phyloP scores from a whole-genome alignment of 345 rosid species.

The Aquilaria malaccensis region DNA sequence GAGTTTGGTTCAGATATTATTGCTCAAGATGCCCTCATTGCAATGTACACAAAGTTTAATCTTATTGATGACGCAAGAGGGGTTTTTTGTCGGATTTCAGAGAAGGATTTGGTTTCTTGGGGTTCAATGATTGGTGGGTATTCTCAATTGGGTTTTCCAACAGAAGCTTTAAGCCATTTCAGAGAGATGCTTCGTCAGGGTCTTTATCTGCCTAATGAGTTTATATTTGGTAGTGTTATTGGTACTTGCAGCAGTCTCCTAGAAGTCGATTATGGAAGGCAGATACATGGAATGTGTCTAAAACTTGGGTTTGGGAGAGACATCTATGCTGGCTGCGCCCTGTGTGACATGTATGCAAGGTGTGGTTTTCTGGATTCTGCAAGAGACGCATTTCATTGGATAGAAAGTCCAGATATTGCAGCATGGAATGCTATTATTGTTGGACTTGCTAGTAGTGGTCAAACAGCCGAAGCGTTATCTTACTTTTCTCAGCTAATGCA shows the following conservation, averaged over 20 bases:
- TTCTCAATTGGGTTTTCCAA: conserved; percentile 46
- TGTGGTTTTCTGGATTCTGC: conserved; percentile 38
- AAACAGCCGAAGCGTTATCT: conserved; percentile 28
- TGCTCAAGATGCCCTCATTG: conserved; percentile 51
- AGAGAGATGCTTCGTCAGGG: conserved; percentile 43
- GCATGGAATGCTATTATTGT: conserved; percentile 57
- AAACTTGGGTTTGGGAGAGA: conserved; percentile 38
- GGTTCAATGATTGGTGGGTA: conserved; percentile 45
- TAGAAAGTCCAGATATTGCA: conserved; percentile 47
- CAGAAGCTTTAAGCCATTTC: conserved; percentile 40
- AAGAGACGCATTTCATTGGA: conserved; percentile 29
- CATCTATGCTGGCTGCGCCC: conserved; percentile 35
- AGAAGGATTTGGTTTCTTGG: conserved; percentile 62
- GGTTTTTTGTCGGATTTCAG: conserved; percentile 32
- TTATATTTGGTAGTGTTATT: conserved; percentile 47
- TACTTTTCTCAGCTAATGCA: conserved; percentile 33
- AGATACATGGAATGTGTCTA: conserved; percentile 43
- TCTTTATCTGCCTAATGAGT: conserved; percentile 39
- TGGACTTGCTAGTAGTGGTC: conserved; percentile 39
- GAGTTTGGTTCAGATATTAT: conserved; percentile 31
- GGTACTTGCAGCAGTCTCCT: conserved; percentile 48
- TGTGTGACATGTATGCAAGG: conserved; percentile 60
- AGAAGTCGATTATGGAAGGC: conserved; percentile 42
- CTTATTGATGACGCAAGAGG: conserved; percentile 33
- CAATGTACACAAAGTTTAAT: conserved; percentile 51